phyloP scores from a whole-genome alignment of 257 asterid species.

The Verbascum thapsus region DNA sequence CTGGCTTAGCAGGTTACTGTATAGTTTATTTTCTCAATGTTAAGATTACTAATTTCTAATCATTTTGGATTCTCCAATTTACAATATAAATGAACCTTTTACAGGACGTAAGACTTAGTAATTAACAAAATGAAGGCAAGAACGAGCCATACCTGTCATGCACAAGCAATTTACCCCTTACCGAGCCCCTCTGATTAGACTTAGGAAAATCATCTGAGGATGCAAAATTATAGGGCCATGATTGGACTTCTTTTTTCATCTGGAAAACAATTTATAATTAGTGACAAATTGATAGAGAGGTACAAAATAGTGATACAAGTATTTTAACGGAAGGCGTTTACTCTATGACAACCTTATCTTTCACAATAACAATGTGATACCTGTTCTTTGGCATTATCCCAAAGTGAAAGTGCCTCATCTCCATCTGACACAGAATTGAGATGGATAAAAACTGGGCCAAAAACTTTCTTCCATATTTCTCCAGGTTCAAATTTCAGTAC shows the following conservation, averaged over 20 bases:
- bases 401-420: slow-evolving; percentile 49
- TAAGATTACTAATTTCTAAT: not conserved
- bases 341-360: too few relatives aligned
- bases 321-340: not conserved
- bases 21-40: slow-evolving; percentile 14
- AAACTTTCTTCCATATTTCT: slow-evolving; percentile 75
- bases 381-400: slow-evolving; percentile 72
- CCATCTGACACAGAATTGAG: slow-evolving; percentile 49
- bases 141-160: slow-evolving; percentile 49
- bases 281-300: not conserved
- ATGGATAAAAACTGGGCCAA: slow-evolving; percentile 69
- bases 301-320: slow-evolving; percentile 15
- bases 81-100: slow-evolving; percentile 7
- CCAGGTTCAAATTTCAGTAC: slow-evolving; percentile 53
- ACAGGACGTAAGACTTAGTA: not conserved
- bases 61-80: not conserved
- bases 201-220: slow-evolving; percentile 58
- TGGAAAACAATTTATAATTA: slow-evolving; percentile 26
- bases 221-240: slow-evolving; percentile 70
- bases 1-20: slow-evolving; percentile 6
- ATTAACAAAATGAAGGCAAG: slow-evolving; percentile 14
- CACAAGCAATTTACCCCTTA: slow-evolving; percentile 56
- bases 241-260: slow-evolving; percentile 58
- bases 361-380: too few relatives aligned
- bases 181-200: slow-evolving; percentile 56